Conservation (phyloP, 306 rosid species). For the Castanea sativa region DNA sequence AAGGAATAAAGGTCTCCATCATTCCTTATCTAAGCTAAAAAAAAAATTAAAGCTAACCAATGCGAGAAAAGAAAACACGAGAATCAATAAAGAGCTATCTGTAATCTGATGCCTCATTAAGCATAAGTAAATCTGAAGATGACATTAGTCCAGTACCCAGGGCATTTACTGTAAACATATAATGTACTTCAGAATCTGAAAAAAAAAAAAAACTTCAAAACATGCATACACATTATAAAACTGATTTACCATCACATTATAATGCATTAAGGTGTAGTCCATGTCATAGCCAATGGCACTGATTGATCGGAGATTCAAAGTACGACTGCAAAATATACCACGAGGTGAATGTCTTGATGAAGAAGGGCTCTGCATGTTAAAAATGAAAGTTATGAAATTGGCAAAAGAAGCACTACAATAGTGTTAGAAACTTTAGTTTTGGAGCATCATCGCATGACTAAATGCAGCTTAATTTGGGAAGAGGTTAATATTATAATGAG, state of each 20-base stretch:
- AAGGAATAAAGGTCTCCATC: slow-evolving; percentile 6
- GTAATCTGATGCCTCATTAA: background rate
- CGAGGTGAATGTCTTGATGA: slow-evolving; percentile 76
- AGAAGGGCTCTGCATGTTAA: slow-evolving; percentile 68
- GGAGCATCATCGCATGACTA: background rate
- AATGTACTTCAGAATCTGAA: slow-evolving; percentile 10
- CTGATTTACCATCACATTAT: slow-evolving; percentile 76
- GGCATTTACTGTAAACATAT: background rate
- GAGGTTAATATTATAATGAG: background rate
- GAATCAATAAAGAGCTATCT: background rate
- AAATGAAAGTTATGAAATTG: background rate
- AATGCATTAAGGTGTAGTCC: slow-evolving; percentile 96
- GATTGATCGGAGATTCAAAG: slow-evolving; percentile 90
- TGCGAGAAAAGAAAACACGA: background rate
- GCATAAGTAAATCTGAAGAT: slow-evolving; percentile 14
- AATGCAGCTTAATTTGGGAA: background rate
- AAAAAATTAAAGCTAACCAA: background rate
- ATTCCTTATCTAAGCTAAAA: slow-evolving; percentile 5
- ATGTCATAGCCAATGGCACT: slow-evolving; percentile 98
- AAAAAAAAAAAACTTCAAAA: slow-evolving; percentile 6
- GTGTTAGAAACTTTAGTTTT: background rate
- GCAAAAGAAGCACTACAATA: background rate
- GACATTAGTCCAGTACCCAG: background rate
- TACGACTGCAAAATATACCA: slow-evolving; percentile 92
- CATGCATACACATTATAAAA: background rate